Evolutionary conservation across 2,329 filamentous ascomycete species (phyloP).

Genomic region (Mollisiaceae sp.): DNA sequence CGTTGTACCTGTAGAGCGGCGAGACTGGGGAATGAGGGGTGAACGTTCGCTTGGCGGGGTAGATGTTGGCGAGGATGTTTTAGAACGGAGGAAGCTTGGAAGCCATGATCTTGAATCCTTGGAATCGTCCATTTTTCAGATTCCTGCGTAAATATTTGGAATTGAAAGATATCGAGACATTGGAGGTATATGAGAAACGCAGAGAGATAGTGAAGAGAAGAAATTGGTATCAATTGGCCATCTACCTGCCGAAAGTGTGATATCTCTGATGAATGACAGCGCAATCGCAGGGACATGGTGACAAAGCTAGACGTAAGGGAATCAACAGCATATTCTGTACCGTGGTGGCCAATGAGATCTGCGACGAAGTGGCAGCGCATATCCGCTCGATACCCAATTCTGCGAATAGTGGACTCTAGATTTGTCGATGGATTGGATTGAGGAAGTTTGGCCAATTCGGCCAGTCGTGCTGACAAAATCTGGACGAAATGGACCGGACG

Average conservation of each 20-base stretch:
- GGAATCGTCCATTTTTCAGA: conserved; percentile 30
- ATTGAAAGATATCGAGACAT: conserved; percentile 15
- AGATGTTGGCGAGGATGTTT: conserved; percentile 27
- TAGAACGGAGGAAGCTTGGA: conserved; percentile 34
- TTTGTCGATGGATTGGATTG: conserved; percentile 11
- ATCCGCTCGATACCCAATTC: background rate
- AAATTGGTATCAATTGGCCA: conserved; percentile 8
- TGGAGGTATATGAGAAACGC: conserved; percentile 14
- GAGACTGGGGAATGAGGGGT: conserved; percentile 35
- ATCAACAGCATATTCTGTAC: conserved; percentile 19
- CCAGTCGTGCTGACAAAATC: background rate
- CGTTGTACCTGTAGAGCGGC: conserved; percentile 15
- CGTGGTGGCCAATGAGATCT: conserved; percentile 15
- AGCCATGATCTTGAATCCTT: conserved; percentile 38
- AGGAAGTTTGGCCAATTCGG: conserved; percentile 1
- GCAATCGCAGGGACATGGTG: conserved; percentile 14
- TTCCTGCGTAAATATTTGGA: background rate
- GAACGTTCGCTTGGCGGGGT: conserved; percentile 41
- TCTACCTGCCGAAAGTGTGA: conserved; percentile 17
- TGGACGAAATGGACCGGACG: background rate
- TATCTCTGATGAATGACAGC: conserved; percentile 19
- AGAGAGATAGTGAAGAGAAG: background rate
- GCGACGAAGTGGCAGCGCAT: conserved; percentile 3
- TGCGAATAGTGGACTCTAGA: conserved; percentile 15
- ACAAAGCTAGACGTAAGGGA: conserved; percentile 22